Evolutionary conservation across 345 rosid species (phyloP), one percentile per base, ranked within the genome.

Genomic region (Aethionema arabicum): DNA sequence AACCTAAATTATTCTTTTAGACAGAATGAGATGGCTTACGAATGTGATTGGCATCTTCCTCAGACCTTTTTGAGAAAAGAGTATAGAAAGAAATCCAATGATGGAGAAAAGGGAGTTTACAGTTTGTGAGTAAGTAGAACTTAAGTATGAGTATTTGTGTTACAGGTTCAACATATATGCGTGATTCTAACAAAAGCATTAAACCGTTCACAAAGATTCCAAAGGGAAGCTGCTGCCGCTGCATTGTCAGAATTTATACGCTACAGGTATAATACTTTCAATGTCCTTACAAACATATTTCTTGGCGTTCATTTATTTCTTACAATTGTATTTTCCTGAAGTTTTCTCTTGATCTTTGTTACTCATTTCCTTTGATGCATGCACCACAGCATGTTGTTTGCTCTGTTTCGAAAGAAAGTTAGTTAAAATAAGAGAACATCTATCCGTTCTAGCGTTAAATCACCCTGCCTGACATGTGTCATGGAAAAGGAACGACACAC

Each of bases 181-280:
- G 44, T 75, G 55, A 87, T 83, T 74, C 77, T 92, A 63, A 89
- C 93, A 7, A 83, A 81, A 69, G 79, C 93, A 60, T 76, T 92
- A 44, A 83, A 77, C 69, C 86, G 85, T 29, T 74, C 77, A 50
- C 85, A 85, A 73, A 82, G 77, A 49, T 82, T 79, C 74, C 96
- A 83, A 70, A 80, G 95, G 78, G 96, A 92, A 81, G 96, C 96
- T 74, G 95, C 98, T 46, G 96, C 96, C 13, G 98, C 93, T 14
- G 96, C 98, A 56, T 68, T 92, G 58, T 92, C 98, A 41, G 98
- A 89, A 81, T 89, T 92, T 74, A 81, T 89, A 48, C 82, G 82
- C 61, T 81, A 86, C 72, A 86, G 98, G 98, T 91, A 83, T 51
- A 65, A 15, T 41, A 14, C 36, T 30, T 38, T 45, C 4, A 45